phyloP scores from a whole-genome alignment of 306 rosid genomes.

The Acmispon strigosus region DNA sequence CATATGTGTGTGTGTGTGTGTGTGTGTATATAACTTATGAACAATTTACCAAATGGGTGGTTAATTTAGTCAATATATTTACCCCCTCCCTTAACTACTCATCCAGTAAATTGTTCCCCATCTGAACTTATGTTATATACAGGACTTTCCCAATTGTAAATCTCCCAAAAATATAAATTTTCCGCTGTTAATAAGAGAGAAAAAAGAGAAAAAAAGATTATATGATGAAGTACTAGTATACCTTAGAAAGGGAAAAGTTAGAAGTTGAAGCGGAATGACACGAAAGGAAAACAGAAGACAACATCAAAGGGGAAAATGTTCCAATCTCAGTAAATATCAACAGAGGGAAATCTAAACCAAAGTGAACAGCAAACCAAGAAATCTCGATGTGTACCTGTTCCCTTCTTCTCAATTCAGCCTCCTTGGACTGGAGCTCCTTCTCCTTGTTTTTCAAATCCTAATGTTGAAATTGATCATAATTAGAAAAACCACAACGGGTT shows the following conservation, averaged over 20 bases:
- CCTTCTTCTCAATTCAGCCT: slow-evolving; percentile 76
- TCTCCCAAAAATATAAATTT: background rate
- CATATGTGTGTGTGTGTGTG: too few species aligned
- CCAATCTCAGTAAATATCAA: slow-evolving; percentile 9
- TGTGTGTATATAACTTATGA: too few species aligned
- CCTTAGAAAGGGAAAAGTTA: background rate
- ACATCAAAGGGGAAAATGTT: background rate
- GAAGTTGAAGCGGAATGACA: background rate
- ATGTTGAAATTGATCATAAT: slow-evolving; percentile 19
- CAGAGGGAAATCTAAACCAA: slow-evolving; percentile 3
- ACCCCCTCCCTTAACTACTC: background rate
- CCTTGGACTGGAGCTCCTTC: slow-evolving; percentile 94
- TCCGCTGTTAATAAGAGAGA: background rate
- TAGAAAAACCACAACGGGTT: slow-evolving; percentile 1
- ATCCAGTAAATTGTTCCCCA: background rate
- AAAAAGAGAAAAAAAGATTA: background rate
- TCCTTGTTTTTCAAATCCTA: slow-evolving; percentile 90
- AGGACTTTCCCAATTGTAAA: background rate
- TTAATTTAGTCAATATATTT: background rate
- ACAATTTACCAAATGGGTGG: background rate
- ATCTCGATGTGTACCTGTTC: slow-evolving; percentile 55
- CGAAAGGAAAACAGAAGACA: background rate
- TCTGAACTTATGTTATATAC: too few species aligned
- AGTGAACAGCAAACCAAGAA: background rate
- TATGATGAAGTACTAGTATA: background rate